Base-by-base conservation (phyloP, 164 flowering plant species). In the Vitis cinerea region DNA sequence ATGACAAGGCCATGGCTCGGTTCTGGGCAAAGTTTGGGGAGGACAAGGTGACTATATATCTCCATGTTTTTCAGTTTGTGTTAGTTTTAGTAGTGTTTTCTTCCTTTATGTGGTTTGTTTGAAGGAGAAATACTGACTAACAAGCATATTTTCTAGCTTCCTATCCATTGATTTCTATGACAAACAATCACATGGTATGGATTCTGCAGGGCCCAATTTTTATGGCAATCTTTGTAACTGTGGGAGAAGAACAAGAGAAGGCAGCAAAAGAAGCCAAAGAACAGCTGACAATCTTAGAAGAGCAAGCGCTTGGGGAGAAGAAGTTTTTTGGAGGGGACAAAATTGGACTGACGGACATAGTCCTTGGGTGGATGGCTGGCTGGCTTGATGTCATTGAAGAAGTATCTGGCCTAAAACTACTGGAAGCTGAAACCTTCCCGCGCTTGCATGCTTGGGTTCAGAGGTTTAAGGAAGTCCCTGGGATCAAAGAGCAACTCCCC, bases 171-270 rank as follows among this genome's bases (percentile, higher is more conserved):
- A 23, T 23, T 23, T 23, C 27, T 23, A 23, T 23, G 27, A 23
- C 27, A 23, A 23, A 23, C 27, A 23, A 23, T 23, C 11, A 2
- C 3, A 13, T 17, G 19, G 16, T 17, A 27, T 48, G 3, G 48
- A 48, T 50, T 0, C 30, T 66, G 59, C 53, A 79, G 82, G 16
- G 13, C 16, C 44, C 44, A 15, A 8, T n/a, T 10, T 64, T 77
- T 31, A 15, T 61, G 11, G 61, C 48, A n/a, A 19, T 66, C 64
- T 71, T 74, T 17, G 16, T 14, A 2, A 19, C 67, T 11, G 54
- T 30, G 8, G 87, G 85, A 1, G 81, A 77, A 55, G 78, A 73
- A 56, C 85, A 79, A 52, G 79, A 73, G 65, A 76, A 78, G 67
- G 84, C 85, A 19, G 55, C 3, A 10, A 64, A 53, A n/a, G 85